Percentiles rank a stretch among this genome's conserved stretches.
These are phyloP conservation scores for Stromatinia cepivora DNA, from an alignment of 2,329 filamentous ascomycete genomes.

Conservation along the genomic window DNA sequence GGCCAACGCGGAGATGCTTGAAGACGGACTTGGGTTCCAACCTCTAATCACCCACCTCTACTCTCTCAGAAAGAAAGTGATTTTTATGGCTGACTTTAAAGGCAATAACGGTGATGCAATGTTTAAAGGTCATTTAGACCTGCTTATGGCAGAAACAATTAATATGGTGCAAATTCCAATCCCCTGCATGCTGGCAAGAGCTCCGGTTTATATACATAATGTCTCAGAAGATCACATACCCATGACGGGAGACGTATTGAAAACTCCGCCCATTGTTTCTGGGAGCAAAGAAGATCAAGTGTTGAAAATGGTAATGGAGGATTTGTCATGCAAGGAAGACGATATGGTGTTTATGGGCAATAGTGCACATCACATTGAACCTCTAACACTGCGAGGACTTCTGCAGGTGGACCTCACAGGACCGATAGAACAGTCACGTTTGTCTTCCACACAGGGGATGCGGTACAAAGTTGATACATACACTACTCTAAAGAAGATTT, in stretches of 20 bases:
- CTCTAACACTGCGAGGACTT: not conserved
- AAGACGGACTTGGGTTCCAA: not conserved
- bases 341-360: not conserved
- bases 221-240: fast-evolving
- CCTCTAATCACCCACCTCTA: not conserved
- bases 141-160: not conserved
- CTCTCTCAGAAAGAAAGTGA: not conserved
- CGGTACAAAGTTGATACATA: not conserved
- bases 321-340: not conserved
- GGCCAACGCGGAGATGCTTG: not conserved
- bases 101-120: not conserved
- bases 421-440: fast-evolving
- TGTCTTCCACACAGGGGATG: not conserved
- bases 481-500: not conserved
- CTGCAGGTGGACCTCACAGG: not conserved
- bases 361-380: not conserved
- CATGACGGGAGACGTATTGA: not conserved
- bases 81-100: not conserved
- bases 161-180: not conserved
- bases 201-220: not conserved
- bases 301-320: not conserved
- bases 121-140: not conserved
- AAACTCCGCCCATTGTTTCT: not conserved
- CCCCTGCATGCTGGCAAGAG: not conserved
- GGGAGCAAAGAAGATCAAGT: not conserved